Conservation (phyloP, 495 filamentous ascomycete genomes). For the Penicillium subrubescens region DNA sequence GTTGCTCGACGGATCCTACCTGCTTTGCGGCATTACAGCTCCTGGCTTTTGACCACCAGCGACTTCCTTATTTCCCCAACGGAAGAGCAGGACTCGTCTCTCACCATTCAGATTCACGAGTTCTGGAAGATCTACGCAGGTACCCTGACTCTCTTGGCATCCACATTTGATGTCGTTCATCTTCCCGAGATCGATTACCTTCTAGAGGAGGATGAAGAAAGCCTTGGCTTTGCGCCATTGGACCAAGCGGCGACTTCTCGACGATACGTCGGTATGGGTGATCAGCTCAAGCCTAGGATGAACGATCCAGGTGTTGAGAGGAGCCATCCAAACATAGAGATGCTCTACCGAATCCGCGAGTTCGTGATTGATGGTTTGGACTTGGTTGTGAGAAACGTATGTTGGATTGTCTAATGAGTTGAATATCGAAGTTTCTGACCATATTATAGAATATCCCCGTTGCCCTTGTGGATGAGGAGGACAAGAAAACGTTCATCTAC, state of each 20-base stretch:
- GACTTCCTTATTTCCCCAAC: slow-evolving; percentile 53
- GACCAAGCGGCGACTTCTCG: slow-evolving; percentile 50
- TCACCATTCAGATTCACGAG: slow-evolving; percentile 62
- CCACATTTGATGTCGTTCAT: slow-evolving; percentile 58
- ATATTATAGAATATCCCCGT: slow-evolving; percentile 45
- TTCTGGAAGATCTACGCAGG: slow-evolving; percentile 74
- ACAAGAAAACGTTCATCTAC: slow-evolving; percentile 57
- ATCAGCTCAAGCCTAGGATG: slow-evolving; percentile 55
- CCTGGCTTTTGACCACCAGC: slow-evolving; percentile 63
- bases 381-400: slow-evolving; percentile 57
- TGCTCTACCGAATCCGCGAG: slow-evolving; percentile 68
- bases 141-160: slow-evolving; percentile 63
- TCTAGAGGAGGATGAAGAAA: slow-evolving; percentile 76
- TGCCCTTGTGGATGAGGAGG: slow-evolving; percentile 47
- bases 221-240: slow-evolving; percentile 72
- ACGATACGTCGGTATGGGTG: slow-evolving; percentile 48
- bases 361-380: slow-evolving; percentile 67
- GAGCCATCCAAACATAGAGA: slow-evolving; percentile 67
- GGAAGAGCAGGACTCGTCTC: slow-evolving; percentile 56
- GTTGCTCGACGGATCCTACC: slow-evolving; percentile 68
- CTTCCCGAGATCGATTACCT: slow-evolving; percentile 66
- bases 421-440: slow-evolving; percentile 4
- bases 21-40: slow-evolving; percentile 70
- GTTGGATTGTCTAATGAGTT: slow-evolving; percentile 3
- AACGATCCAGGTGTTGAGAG: slow-evolving; percentile 58